phyloP scores from a whole-genome alignment of 805 yeast species.

The Wickerhamiella dianesei region DNA sequence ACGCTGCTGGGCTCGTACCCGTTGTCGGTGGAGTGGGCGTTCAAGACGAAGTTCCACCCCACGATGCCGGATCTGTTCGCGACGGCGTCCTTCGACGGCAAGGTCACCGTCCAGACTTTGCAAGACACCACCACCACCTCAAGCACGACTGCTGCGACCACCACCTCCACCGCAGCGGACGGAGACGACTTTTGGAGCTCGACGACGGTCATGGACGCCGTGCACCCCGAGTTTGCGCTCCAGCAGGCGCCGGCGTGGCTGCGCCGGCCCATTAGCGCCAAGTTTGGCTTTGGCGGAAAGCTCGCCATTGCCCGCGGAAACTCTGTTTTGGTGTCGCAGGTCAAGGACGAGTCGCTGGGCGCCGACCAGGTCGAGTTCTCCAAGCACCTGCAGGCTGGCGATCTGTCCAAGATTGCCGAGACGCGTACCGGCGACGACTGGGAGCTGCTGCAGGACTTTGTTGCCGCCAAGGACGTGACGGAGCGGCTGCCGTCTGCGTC shows the following conservation, averaged over 20 bases:
- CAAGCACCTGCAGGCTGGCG: constrained; percentile 37
- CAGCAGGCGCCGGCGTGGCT: constrained; percentile 88
- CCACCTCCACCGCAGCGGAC: constrained; percentile 11
- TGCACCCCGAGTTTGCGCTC: constrained; percentile 48
- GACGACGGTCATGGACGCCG: constrained; percentile 27
- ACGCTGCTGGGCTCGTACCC: constrained; percentile 74
- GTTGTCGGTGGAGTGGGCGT: constrained; percentile 85
- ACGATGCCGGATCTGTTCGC: constrained; percentile 69
- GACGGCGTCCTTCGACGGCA: constrained; percentile 61
- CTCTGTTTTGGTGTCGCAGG: constrained; percentile 30
- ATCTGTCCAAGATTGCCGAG: constrained; percentile 20
- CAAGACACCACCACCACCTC: constrained; percentile 54
- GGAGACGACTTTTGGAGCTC: constrained; percentile 79
- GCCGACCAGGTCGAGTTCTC: constrained; percentile 29
- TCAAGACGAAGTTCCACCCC: constrained; percentile 80
- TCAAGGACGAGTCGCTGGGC: constrained; percentile 19
- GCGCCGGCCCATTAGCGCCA: constrained; percentile 53
- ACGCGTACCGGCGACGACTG: constrained; percentile 25
- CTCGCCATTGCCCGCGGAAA: constrained; percentile 39
- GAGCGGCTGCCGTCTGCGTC: background rate
- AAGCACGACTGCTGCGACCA: constrained; percentile 20
- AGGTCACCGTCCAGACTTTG: constrained; percentile 63
- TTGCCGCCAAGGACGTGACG: constrained; percentile 14
- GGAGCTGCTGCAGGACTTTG: constrained; percentile 22
- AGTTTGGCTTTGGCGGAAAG: constrained; percentile 92